Base-by-base conservation (phyloP, 1,284 basidiomycete genomes). In the Cryptococcus sp. region DNA sequence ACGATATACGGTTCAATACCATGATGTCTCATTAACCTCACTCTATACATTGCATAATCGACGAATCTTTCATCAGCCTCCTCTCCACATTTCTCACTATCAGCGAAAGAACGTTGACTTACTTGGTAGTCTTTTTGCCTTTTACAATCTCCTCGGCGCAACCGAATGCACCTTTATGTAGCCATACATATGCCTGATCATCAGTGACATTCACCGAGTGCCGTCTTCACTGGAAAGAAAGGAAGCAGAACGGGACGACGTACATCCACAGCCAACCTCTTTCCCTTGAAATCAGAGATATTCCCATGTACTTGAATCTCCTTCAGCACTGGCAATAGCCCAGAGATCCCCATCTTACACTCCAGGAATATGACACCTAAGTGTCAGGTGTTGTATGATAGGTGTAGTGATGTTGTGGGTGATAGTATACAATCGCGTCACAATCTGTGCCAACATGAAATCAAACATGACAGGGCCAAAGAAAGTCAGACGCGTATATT, bases 81-180 rank as follows among this genome's bases (percentile, higher is more conserved):
- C n/a, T n/a, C n/a, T n/a, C n/a, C n/a, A n/a, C n/a, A n/a, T n/a
- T n/a, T n/a, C n/a, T n/a, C n/a, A n/a, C n/a, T n/a, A 22, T n/a
- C 24, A 13, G 32, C 9, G 7, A 13, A 44, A 10, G 9, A 18
- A 14, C 42, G 24, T 21, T 10, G 28, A 76, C 85, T 78, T 62
- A 92, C 89, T 85, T 91, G 52, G 81, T 83, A 1, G 93, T 94
- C 48, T 76, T 79, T 67, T 84, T 84, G 19, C 91, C 91, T 1
- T 86, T 88, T 13, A 91, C 91, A 42, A 98, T 77, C 59, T 97
- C 91, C 16, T 87, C 83, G 40, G 96, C 89, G 75, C 96, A 99
- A 0, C 87, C 81, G 69, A 91, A 94, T 1, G 90, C 84, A 11
- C 92, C 96, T 61, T 86, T 85, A 73, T 98, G 96, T n/a, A 99